Percentiles rank a stretch among this genome's conserved stretches.
These are phyloP conservation scores for Mortierella alpina DNA, from an alignment of 192 early-diverging fungal genomes.

Conservation along the genomic window DNA sequence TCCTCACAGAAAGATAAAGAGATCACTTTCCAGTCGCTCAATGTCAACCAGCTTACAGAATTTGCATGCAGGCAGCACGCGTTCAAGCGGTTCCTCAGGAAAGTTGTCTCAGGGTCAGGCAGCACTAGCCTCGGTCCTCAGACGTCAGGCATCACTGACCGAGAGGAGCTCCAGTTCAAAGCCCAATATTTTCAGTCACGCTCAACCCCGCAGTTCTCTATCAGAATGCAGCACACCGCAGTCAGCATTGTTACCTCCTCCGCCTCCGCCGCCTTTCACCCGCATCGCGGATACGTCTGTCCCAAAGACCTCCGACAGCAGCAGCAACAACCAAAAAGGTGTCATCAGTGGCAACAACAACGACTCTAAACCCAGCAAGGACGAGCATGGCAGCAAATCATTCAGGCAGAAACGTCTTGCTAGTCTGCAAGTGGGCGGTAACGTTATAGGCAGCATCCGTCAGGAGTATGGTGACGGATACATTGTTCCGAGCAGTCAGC, in stretches of 20 bases:
- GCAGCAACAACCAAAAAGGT: background rate
- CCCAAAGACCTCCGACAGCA: background rate
- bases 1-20: constrained; percentile 19
- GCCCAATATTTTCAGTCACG: background rate
- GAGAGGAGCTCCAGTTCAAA: constrained; percentile 3
- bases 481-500: background rate
- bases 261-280: background rate
- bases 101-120: constrained; percentile 11
- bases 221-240: background rate
- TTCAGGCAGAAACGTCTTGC: constrained; percentile 44
- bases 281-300: background rate
- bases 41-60: constrained; percentile 34
- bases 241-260: background rate
- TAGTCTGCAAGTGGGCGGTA: constrained; percentile 21
- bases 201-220: background rate
- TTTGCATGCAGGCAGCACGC: constrained; percentile 19
- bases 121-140: constrained; percentile 13
- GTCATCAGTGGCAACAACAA: constrained; percentile 1
- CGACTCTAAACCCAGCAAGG: background rate
- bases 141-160: constrained; percentile 26
- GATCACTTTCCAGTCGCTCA: constrained; percentile 19
- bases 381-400: background rate
- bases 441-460: background rate
- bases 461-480: constrained; percentile 19
- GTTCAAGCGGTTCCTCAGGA: constrained; percentile 15